Percentiles rank a stretch among this genome's conserved stretches.
These are phyloP conservation scores for Cryptosporidium ubiquitum DNA, from an alignment of 169 alveolate genomes.

Conservation along the genomic window DNA sequence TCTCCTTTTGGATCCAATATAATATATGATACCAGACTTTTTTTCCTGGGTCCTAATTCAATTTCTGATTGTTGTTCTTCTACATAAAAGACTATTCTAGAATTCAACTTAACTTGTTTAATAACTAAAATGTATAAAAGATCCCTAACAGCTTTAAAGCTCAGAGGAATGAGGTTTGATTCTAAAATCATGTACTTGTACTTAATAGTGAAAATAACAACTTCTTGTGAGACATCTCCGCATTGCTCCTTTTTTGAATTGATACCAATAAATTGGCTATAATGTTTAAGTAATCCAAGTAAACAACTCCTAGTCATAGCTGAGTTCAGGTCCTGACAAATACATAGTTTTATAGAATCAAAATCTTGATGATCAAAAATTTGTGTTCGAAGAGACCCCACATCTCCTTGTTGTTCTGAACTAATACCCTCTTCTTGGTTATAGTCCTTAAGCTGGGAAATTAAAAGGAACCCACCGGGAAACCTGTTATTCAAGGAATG, in stretches of 20 bases:
- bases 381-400: neutral
- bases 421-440: neutral
- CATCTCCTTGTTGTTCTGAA: neutral
- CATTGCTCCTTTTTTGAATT: neutral
- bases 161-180: conserved; percentile 16
- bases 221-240: neutral
- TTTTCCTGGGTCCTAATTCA: neutral
- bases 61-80: neutral
- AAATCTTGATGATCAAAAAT: neutral
- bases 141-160: conserved; percentile 27
- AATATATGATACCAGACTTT: neutral
- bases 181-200: conserved; percentile 32
- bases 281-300: neutral
- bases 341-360: conserved; percentile 15
- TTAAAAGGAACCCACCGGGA: conserved; percentile 21
- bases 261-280: conserved; percentile 1
- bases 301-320: conserved; percentile 7
- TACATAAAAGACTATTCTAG: conserved; percentile 22
- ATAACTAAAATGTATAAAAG: neutral
- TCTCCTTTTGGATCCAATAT: conserved; percentile 14
- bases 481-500: conserved; percentile 33
- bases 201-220: neutral
- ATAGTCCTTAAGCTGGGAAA: neutral
- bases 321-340: conserved; percentile 29
- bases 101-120: neutral